Conservation (phyloP, 257 asterid genomes). For the Solanum dulcamara region DNA sequence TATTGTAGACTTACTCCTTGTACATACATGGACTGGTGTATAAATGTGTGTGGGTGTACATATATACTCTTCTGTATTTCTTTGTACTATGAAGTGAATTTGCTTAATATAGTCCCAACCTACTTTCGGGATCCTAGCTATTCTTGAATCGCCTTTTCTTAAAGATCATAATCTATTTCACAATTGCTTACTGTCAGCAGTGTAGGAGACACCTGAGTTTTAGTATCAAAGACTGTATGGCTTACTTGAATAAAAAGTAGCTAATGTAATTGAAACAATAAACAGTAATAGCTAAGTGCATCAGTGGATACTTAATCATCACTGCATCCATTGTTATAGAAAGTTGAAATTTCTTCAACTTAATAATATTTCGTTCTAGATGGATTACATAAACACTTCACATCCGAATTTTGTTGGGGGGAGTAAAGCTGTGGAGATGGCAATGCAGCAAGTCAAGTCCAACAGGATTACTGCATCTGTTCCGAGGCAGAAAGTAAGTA, state of each 20-base stretch:
- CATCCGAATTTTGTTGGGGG: constrained; percentile 90
- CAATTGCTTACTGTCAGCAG: not conserved
- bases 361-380: constrained; percentile 24
- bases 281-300: not conserved
- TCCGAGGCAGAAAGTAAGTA: constrained; percentile 53
- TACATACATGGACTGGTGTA: not conserved
- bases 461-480: constrained; percentile 29
- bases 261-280: not conserved
- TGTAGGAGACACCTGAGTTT: not conserved
- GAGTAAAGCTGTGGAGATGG: constrained; percentile 78
- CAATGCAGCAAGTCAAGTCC: constrained; percentile 50
- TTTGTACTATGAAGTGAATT: not conserved
- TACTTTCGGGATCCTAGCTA: not conserved
- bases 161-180: not conserved
- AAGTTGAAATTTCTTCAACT: not conserved
- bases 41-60: not conserved
- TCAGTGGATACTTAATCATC: not conserved
- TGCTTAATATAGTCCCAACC: not conserved
- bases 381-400: constrained; percentile 91
- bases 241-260: not conserved
- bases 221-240: not conserved
- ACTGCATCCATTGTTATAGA: not conserved
- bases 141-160: not conserved
- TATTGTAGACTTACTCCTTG: not conserved
- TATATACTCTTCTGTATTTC: not conserved